phyloP scores from a whole-genome alignment of 164 flowering plant species.

The Piper longum region DNA sequence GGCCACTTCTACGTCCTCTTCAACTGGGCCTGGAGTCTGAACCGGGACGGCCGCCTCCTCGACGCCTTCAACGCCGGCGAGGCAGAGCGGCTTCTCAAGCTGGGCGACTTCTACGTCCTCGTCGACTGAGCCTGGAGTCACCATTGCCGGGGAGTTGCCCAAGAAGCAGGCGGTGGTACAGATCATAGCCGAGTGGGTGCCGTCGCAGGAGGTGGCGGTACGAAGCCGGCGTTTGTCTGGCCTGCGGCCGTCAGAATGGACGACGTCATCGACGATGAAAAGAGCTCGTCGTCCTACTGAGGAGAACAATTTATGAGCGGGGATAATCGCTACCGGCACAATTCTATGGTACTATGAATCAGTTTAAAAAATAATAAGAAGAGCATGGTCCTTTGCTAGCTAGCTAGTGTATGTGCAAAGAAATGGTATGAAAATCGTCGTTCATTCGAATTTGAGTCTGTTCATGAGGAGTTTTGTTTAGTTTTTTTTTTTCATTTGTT shows the following conservation, averaged over 20 bases:
- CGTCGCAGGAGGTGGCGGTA: constrained; percentile 37
- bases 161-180: constrained; percentile 32
- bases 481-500: too few relatives aligned
- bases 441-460: too few relatives aligned
- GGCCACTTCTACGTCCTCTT: constrained; percentile 22
- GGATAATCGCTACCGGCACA: too few relatives aligned
- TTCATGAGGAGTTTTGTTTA: too few relatives aligned
- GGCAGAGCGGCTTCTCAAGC: constrained; percentile 32
- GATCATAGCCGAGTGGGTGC: constrained; percentile 28
- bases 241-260: constrained; percentile 13
- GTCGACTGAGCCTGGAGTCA: too few relatives aligned
- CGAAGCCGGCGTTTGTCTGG: constrained; percentile 58
- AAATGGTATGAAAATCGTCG: too few relatives aligned
- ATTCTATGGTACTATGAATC: too few relatives aligned
- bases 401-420: too few relatives aligned
- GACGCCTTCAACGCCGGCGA: constrained; percentile 50
- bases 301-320: too few relatives aligned
- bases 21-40: constrained; percentile 60
- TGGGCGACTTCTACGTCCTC: constrained; percentile 67
- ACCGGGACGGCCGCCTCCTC: constrained; percentile 42
- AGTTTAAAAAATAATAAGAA: too few relatives aligned
- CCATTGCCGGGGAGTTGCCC: constrained; percentile 46
- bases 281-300: neutral
- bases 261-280: constrained; percentile 2
- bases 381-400: too few relatives aligned